phyloP scores from a whole-genome alignment of 2,329 filamentous ascomycete species.

The Cladorrhinum sp. region DNA sequence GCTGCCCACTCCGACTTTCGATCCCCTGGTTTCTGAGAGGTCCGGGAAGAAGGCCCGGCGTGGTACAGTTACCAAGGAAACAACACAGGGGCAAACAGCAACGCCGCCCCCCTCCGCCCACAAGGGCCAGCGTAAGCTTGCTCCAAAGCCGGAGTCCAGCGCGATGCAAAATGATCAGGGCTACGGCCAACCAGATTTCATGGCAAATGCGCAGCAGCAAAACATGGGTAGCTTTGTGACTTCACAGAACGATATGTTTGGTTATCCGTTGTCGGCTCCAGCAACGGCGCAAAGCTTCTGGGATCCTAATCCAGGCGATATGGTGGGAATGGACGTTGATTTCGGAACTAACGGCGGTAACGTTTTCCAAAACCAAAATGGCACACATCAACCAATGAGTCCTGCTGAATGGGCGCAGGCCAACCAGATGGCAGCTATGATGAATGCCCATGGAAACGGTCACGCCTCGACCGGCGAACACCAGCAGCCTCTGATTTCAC shows the following conservation, averaged over 20 bases:
- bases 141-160: constrained; percentile 43
- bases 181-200: constrained; percentile 51
- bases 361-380: constrained; percentile 42
- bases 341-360: constrained; percentile 46
- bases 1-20: constrained; percentile 34
- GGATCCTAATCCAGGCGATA: constrained; percentile 46
- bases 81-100: constrained; percentile 46
- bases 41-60: constrained; percentile 47
- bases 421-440: constrained; percentile 46
- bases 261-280: constrained; percentile 59
- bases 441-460: constrained; percentile 32
- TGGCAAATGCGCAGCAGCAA: constrained; percentile 47
- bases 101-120: constrained; percentile 59
- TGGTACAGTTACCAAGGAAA: constrained; percentile 38
- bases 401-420: constrained; percentile 58
- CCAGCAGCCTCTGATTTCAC: constrained; percentile 50
- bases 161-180: constrained; percentile 59
- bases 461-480: constrained; percentile 36
- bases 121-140: constrained; percentile 55
- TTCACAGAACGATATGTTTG: constrained; percentile 54
- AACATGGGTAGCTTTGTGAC: constrained; percentile 48
- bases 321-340: constrained; percentile 59
- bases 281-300: constrained; percentile 50
- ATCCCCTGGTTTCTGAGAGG: constrained; percentile 32
- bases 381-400: constrained; percentile 45